Base-by-base conservation (phyloP, 495 filamentous ascomycete genomes). In the Penicillium desertorum region DNA sequence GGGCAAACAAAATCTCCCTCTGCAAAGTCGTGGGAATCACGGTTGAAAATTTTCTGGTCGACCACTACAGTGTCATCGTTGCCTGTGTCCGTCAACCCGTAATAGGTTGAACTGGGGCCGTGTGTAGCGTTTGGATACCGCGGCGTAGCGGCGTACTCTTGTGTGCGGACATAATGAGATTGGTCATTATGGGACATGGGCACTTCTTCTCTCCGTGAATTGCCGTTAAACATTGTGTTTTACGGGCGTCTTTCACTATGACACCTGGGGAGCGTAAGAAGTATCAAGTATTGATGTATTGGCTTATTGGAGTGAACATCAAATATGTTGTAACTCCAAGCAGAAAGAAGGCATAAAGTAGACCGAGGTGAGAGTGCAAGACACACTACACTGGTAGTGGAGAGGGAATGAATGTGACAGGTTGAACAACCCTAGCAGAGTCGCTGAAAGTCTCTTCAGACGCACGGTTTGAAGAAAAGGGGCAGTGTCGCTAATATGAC, bases 1-100 rank as follows among this genome's bases (percentile, higher is more conserved):
- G 64, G 61, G 14, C 71, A 71, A 41, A 76, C 60, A 44, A 81
- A 82, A 23, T 81, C 79, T 14, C 71, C 79, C 29, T 74, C 72
- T 17, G 69, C 65, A 46, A 76, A 81, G 1, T 63, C 56, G 63
- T 77, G 75, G 0, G 65, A 56, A 2, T 55, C 48, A 2, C 63
- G 56, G 11, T 36, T 54, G 36, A 73, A 53, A 5, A 53, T 44
- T n/a, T 64, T 61, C n/a, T 59, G 45, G 30, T 60, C 62, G 16
- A 59, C 45, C 5, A 61, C 23, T 8, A 62, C 56, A 16, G 65
- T 64, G 16, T 66, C 61, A 29, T 51, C 46, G 20, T 52, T 51
- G 29, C 51, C 27, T 1, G 46, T 9, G 22, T 16, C 25, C 0
- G 61, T 7, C 1, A 49, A 45, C n/a, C 55, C 57, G 45, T 57